Conservation (phyloP, 805 yeast genomes). For the Cyberlindnera mycetangii region DNA sequence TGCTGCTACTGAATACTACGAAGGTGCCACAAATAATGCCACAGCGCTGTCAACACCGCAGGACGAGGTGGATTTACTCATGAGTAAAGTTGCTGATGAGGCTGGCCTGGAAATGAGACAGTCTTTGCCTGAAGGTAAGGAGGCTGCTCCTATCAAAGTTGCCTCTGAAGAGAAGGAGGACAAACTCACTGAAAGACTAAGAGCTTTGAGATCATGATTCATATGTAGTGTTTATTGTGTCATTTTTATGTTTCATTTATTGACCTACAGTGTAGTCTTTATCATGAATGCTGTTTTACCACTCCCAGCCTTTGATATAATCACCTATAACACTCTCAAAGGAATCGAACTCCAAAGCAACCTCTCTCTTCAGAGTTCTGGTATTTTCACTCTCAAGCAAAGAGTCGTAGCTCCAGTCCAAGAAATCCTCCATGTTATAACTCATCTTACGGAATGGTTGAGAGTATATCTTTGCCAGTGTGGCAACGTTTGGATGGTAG, state of each 20-base stretch:
- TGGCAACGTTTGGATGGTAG: conserved; percentile 93
- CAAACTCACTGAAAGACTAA: conserved; percentile 76
- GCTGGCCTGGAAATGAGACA: conserved; percentile 94
- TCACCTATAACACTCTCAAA: conserved; percentile 28
- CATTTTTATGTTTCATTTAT: too few relatives aligned
- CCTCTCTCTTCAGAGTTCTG: conserved; percentile 65
- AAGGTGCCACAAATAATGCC: conserved; percentile 81
- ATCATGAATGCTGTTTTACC: conserved; percentile 15
- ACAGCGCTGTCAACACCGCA: conserved; percentile 90
- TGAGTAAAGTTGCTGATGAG: conserved; percentile 94
- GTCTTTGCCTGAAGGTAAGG: conserved; percentile 49
- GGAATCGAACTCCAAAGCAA: conserved; percentile 72
- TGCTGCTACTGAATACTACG: conserved; percentile 90
- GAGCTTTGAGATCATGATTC: conserved; percentile 61
- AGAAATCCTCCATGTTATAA: conserved; percentile 90
- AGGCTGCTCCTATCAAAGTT: conserved; percentile 52
- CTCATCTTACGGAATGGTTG: conserved; percentile 88
- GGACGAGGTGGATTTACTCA: conserved; percentile 86
- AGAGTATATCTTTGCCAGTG: conserved; percentile 80
- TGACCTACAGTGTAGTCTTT: neutral
- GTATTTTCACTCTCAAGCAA: conserved; percentile 59
- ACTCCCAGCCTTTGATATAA: conserved; percentile 26
- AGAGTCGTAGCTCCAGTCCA: conserved; percentile 82
- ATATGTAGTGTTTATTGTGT: neutral
- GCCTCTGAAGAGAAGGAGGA: conserved; percentile 79